Conservation (phyloP, 2,329 filamentous ascomycete genomes). For the Phaeoacremonium minimum region DNA sequence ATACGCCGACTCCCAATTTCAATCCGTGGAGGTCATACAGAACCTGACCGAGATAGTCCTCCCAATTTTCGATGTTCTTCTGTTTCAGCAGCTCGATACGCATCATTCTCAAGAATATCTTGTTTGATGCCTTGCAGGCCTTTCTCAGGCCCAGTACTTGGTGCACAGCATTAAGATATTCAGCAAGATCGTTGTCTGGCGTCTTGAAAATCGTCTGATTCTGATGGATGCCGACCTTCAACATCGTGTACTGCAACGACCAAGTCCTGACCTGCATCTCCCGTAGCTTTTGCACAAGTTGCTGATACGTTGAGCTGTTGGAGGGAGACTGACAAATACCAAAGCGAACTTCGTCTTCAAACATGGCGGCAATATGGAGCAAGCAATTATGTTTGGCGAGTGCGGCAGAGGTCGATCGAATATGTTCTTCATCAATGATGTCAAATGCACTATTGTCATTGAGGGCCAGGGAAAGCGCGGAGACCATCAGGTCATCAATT, state of each 20-base stretch:
- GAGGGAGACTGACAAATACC: conserved; percentile 63
- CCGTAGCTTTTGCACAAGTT: conserved; percentile 66
- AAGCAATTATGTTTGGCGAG: conserved; percentile 69
- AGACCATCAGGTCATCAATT: conserved; percentile 71
- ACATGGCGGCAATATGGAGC: conserved; percentile 74
- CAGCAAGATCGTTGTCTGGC: conserved; percentile 68
- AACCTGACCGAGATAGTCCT: conserved; percentile 81
- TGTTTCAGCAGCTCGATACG: conserved; percentile 79
- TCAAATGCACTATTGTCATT: conserved; percentile 71
- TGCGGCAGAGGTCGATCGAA: conserved; percentile 68
- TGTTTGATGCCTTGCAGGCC: conserved; percentile 80
- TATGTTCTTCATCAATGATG: conserved; percentile 75
- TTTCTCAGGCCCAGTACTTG: conserved; percentile 78
- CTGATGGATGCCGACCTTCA: conserved; percentile 71
- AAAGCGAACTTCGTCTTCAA: conserved; percentile 80
- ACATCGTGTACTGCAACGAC: conserved; percentile 78
- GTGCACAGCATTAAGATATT: conserved; percentile 78
- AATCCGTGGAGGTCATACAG: conserved; percentile 79
- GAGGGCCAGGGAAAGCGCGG: conserved; percentile 64
- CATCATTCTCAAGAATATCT: conserved; percentile 84
- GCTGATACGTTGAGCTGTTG: conserved; percentile 49
- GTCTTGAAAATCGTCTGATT: conserved; percentile 59
- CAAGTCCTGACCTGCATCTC: conserved; percentile 86
- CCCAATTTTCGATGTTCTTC: conserved; percentile 73
- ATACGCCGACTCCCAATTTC: conserved; percentile 65